A percentile compares a stretch with the other conserved stretches of the same genome.
Evolutionary conservation across 441 rosid species (phyloP).

Genomic region (Corymbia calophylla): DNA sequence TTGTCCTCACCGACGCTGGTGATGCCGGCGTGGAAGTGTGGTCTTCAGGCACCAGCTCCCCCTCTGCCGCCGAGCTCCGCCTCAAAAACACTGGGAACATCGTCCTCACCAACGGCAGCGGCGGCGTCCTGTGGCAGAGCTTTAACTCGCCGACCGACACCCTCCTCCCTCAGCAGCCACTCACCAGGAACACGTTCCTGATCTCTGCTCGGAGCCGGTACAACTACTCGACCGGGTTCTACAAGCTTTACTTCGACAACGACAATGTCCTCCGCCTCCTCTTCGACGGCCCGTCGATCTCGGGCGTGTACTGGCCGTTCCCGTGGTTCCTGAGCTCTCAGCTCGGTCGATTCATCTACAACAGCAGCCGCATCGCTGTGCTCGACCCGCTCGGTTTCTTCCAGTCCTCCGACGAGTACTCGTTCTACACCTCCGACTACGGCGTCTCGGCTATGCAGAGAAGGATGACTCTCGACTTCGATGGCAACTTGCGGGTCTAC

Average conservation of each 20-base stretch:
- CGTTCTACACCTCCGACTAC: neutral
- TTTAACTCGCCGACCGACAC: neutral
- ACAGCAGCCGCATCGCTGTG: neutral
- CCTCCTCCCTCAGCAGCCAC: neutral
- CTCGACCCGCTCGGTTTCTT: neutral
- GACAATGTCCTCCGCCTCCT: neutral
- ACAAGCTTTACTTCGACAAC: neutral
- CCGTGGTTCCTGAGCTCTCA: neutral
- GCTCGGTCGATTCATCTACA: neutral
- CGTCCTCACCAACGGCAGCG: neutral
- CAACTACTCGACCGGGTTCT: neutral
- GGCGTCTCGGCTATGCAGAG: neutral
- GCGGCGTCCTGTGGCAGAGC: neutral
- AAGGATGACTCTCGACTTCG: neutral
- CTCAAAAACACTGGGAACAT: neutral
- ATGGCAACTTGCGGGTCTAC: neutral
- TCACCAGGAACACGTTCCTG: neutral
- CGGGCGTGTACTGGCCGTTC: neutral
- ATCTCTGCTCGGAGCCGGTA: neutral
- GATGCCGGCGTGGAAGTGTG: fast-evolving
- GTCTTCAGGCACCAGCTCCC: neutral
- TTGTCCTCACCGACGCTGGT: neutral
- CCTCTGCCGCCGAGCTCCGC: neutral
- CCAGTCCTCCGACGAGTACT: neutral
- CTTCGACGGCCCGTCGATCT: neutral